Percentiles rank a stretch among this genome's conserved stretches.
Conservation (phyloP, 2,329 filamentous ascomycete species). For the Emergomyces pasteurianus region DNA sequence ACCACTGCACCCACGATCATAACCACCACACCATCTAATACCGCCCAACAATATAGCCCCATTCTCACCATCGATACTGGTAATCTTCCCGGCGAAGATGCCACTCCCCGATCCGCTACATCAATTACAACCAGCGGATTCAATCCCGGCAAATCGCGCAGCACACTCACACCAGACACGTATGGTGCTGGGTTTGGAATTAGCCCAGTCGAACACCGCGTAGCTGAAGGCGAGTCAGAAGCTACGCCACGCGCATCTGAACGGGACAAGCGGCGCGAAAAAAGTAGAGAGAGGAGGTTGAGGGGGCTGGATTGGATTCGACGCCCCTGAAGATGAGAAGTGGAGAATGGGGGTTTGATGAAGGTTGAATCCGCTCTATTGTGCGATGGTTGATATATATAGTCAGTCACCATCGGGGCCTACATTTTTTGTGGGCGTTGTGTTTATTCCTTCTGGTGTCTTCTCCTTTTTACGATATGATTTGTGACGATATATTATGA, state of each 20-base stretch:
- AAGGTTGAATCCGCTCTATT: background rate
- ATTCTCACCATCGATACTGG: background rate
- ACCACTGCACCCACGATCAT: background rate
- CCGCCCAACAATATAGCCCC: background rate
- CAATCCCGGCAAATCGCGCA: background rate
- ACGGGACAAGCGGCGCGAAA: constrained; percentile 1
- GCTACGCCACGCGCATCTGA: constrained; percentile 8
- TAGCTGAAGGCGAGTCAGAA: background rate
- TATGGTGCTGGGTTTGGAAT: background rate
- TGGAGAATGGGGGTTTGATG: background rate
- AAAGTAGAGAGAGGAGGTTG: constrained; percentile 6
- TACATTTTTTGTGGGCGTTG: background rate
- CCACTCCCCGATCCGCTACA: constrained; percentile 4
- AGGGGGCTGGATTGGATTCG: constrained; percentile 11
- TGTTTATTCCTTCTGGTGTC: background rate
- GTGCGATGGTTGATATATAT: background rate
- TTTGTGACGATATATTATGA: constrained; percentile 3
- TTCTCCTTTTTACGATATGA: background rate
- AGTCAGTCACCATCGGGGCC: background rate
- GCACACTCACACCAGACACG: background rate
- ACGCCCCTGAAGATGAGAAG: constrained; percentile 1
- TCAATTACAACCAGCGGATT: background rate
- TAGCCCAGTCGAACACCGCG: constrained; percentile 4
- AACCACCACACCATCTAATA: background rate
- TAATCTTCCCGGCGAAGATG: background rate